These are phyloP conservation scores for Viola odorata DNA, from an alignment of 345 rosid species.

Conservation along the genomic window DNA sequence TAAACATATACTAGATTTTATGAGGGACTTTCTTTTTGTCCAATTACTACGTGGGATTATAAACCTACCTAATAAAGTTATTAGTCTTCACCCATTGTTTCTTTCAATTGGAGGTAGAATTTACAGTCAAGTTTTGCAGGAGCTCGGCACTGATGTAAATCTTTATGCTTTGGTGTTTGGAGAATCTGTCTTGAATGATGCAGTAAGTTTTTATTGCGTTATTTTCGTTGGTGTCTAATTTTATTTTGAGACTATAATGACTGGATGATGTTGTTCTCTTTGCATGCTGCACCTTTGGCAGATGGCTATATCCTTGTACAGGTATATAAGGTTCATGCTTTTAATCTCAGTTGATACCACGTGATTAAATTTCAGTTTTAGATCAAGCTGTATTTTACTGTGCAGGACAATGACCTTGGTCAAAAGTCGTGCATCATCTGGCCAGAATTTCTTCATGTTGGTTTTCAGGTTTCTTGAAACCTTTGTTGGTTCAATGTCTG, in stretches of 20 bases:
- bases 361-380: constrained; percentile 10
- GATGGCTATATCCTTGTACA: constrained; percentile 98
- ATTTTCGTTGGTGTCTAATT: not conserved
- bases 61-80: no score
- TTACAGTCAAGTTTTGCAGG: constrained; percentile 41
- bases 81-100: no score
- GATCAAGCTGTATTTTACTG: constrained; percentile 23
- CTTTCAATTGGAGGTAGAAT: not conserved
- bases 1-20: no score
- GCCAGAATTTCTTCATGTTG: constrained; percentile 78
- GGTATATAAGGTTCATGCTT: constrained; percentile 42
- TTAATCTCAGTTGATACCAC: constrained; percentile 4
- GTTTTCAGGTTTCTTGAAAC: constrained; percentile 90
- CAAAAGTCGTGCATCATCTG: constrained; percentile 58
- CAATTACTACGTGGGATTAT: no score
- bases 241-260: not conserved
- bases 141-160: constrained; percentile 91
- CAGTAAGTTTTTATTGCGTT: constrained; percentile 48
- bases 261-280: constrained; percentile 1
- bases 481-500: constrained; percentile 94
- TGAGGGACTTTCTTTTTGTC: no score
- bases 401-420: constrained; percentile 94
- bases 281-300: constrained; percentile 18
- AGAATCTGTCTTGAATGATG: constrained; percentile 96
- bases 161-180: constrained; percentile 97